These are phyloP conservation scores for Pseudogymnoascus sp. DNA, from an alignment of 2,329 filamentous ascomycete species.

Conservation along the genomic window DNA sequence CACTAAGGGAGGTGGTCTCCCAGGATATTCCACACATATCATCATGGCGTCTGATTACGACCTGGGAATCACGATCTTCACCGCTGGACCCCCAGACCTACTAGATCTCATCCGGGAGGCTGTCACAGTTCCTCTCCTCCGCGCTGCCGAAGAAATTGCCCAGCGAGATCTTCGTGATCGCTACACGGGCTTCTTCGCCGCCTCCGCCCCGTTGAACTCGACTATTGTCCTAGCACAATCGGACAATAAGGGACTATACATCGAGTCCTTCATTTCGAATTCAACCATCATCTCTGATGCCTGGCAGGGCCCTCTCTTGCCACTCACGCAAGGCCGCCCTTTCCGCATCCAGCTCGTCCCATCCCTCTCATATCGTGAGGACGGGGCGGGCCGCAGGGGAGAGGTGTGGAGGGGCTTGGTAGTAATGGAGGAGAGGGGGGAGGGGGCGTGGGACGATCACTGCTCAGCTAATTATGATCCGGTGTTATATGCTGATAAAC, in stretches of 20 bases:
- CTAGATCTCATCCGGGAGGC: not conserved
- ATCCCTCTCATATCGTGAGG: not conserved
- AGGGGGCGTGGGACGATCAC: constrained; percentile 2
- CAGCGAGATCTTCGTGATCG: not conserved
- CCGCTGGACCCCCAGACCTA: not conserved
- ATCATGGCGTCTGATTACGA: constrained; percentile 35
- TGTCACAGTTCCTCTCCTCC: not conserved
- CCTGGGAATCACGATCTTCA: constrained; percentile 35
- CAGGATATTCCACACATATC: constrained; percentile 34
- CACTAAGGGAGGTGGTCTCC: constrained; percentile 36
- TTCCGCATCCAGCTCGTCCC: constrained; percentile 9
- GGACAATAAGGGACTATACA: not conserved
- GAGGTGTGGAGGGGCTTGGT: constrained; percentile 8
- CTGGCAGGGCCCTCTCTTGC: not conserved
- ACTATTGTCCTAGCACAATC: constrained; percentile 1
- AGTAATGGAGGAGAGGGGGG: not conserved
- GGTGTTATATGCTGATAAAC: not conserved
- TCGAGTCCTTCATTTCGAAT: constrained; percentile 9
- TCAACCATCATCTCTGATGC: not conserved
- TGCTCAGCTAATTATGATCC: constrained; percentile 5
- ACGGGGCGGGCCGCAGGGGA: not conserved
- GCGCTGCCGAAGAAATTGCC: not conserved
- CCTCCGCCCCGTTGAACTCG: not conserved
- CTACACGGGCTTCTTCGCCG: not conserved
- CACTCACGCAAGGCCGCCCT: not conserved